Conservation (phyloP, 352 stramenopile genomes). For the Globisporangium canariense region DNA sequence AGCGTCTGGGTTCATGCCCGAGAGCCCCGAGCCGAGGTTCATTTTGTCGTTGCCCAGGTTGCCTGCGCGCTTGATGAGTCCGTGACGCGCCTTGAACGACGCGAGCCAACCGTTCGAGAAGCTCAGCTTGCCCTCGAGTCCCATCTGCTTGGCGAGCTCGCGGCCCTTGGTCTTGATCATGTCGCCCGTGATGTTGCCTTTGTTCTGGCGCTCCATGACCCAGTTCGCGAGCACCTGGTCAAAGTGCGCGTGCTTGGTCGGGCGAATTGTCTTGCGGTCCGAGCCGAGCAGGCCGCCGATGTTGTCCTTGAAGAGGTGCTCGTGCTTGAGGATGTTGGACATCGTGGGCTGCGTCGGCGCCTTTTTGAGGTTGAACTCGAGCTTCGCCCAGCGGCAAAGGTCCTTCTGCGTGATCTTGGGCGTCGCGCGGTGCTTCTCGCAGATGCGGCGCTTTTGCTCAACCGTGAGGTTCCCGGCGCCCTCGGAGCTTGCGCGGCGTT, state of each 20-base stretch:
- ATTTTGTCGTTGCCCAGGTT: conserved; percentile 37
- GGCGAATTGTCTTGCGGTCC: conserved; percentile 64
- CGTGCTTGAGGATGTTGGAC: conserved; percentile 73
- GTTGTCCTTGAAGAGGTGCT: conserved; percentile 84
- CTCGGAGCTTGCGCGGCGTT: conserved; percentile 36
- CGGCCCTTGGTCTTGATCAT: conserved; percentile 86
- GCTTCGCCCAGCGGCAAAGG: conserved; percentile 83
- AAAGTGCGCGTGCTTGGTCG: conserved; percentile 16
- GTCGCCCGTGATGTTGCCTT: conserved; percentile 85
- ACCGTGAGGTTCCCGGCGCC: conserved; percentile 81
- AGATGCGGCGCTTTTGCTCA: conserved; percentile 87
- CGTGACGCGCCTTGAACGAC: conserved; percentile 82
- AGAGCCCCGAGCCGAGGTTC: conserved; percentile 1
- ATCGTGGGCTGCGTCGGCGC: conserved; percentile 52
- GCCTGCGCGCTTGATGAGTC: conserved; percentile 64
- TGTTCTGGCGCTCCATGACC: conserved; percentile 88
- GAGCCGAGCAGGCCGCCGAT: conserved; percentile 72
- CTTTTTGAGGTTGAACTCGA: conserved; percentile 85
- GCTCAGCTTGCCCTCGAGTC: conserved; percentile 71
- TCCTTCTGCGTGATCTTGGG: conserved; percentile 89
- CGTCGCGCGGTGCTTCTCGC: conserved; percentile 81
- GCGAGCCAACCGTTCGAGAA: conserved; percentile 87
- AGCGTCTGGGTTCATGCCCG: conserved; percentile 4
- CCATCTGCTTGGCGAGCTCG: conserved; percentile 82
- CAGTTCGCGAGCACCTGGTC: conserved; percentile 81